Percentiles rank a stretch among this genome's conserved stretches.
Conservation (phyloP, 2,329 filamentous ascomycete species). For the Apiospora koreana region DNA sequence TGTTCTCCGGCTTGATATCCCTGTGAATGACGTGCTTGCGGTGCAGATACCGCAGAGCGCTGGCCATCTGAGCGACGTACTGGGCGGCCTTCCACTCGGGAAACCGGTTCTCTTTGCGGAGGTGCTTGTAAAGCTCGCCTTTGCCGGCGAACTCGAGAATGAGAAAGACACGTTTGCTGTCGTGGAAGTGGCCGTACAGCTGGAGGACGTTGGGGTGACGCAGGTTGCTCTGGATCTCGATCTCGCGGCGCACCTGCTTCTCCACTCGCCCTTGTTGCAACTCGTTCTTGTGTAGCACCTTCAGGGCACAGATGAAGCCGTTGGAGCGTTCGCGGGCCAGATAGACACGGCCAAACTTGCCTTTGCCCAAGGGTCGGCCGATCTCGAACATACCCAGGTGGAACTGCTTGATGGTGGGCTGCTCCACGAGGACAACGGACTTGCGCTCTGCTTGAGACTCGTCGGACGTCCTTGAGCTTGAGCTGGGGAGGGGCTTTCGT, state of each 20-base stretch:
- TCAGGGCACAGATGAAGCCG: constrained; percentile 83
- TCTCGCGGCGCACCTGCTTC: constrained; percentile 84
- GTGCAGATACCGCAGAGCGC: constrained; percentile 85
- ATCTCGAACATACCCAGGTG: constrained; percentile 96
- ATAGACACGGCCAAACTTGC: constrained; percentile 86
- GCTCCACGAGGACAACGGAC: constrained; percentile 55
- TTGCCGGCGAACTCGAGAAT: constrained; percentile 86
- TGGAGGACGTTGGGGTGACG: constrained; percentile 84
- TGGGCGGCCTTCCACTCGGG: constrained; percentile 84
- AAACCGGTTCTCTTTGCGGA: constrained; percentile 76
- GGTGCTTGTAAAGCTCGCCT: constrained; percentile 86
- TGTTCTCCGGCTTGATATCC: constrained; percentile 98
- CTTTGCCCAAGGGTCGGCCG: constrained; percentile 80
- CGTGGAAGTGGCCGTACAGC: constrained; percentile 86
- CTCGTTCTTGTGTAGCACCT: constrained; percentile 84
- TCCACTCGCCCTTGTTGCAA: constrained; percentile 76
- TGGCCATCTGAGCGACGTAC: constrained; percentile 90
- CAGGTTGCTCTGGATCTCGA: constrained; percentile 87
- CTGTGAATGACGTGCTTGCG: constrained; percentile 97
- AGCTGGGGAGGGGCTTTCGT: constrained; percentile 49
- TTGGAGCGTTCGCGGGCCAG: constrained; percentile 77
- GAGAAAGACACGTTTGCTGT: constrained; percentile 83
- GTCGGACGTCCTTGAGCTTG: constrained; percentile 41
- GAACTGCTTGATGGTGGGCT: constrained; percentile 64
- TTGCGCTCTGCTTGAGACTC: constrained; percentile 54